Percentiles rank a stretch among this genome's conserved stretches.
phyloP scores from a whole-genome alignment of 176 grass and related monocot genomes.

The Alopecurus myosuroides region DNA sequence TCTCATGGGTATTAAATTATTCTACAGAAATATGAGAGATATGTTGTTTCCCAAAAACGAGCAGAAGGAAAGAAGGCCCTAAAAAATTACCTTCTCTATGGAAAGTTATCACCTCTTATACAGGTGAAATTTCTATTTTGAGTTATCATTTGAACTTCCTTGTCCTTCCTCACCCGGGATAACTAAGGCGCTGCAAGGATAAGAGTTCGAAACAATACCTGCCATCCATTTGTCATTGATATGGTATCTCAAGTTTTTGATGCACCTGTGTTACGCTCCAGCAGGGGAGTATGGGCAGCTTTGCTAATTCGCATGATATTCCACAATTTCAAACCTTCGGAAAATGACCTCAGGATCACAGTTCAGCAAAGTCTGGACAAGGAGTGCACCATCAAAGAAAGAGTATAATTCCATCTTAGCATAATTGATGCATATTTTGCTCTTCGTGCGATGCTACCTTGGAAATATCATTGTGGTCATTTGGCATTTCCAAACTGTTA shows the following conservation, averaged over 20 bases:
- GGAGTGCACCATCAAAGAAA: slow-evolving; percentile 49
- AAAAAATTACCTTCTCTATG: slow-evolving; percentile 76
- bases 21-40: slow-evolving; percentile 68
- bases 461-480: not conserved
- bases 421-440: not conserved
- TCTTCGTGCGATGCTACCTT: not conserved
- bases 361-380: slow-evolving; percentile 39
- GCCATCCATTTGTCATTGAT: not conserved
- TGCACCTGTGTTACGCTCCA: slow-evolving; percentile 27
- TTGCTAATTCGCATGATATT: slow-evolving; percentile 47
- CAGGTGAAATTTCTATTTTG: slow-evolving; percentile 30
- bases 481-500: not conserved
- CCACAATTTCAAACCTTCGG: slow-evolving; percentile 43
- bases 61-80: slow-evolving; percentile 85
- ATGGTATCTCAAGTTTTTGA: not conserved
- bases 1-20: slow-evolving; percentile 26
- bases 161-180: not conserved
- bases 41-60: slow-evolving; percentile 62
- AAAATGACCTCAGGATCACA: slow-evolving; percentile 45
- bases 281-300: slow-evolving; percentile 51
- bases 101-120: slow-evolving; percentile 53
- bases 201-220: not conserved
- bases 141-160: not conserved
- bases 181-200: not conserved
- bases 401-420: slow-evolving; percentile 35